phyloP scores from a whole-genome alignment of 2,329 filamentous ascomycete genomes.

The Botryotinia calthae region DNA sequence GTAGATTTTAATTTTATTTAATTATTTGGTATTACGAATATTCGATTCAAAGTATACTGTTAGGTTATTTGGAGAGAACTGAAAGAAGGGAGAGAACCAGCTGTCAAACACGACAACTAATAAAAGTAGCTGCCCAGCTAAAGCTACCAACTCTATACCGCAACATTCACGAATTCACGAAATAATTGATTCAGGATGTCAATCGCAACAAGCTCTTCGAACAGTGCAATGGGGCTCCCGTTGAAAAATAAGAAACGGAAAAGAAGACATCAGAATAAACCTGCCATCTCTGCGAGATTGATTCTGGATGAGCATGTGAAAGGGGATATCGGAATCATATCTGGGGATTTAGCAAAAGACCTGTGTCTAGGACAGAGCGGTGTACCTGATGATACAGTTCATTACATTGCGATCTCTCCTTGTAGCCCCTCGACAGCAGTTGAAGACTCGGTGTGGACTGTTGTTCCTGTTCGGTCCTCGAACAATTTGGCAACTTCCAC shows the following conservation, averaged over 20 bases:
- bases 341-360: conserved; percentile 79
- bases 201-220: background rate
- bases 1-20: background rate
- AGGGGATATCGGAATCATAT: conserved; percentile 81
- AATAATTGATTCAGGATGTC: conserved; percentile 7
- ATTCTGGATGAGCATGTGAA: conserved; percentile 82
- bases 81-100: background rate
- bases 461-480: conserved; percentile 70
- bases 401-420: conserved; percentile 70
- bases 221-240: background rate
- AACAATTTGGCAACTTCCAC: conserved; percentile 70
- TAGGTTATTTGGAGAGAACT: background rate
- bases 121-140: background rate
- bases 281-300: conserved; percentile 74
- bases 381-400: conserved; percentile 43
- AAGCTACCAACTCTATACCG: background rate
- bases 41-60: background rate
- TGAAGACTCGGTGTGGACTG: conserved; percentile 72
- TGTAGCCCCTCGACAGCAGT: conserved; percentile 61
- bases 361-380: conserved; percentile 65
- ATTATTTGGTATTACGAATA: background rate
- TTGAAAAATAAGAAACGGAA: conserved; percentile 42
- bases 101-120: background rate
- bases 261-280: conserved; percentile 64
- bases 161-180: background rate